Base-by-base conservation (phyloP, 2,329 filamentous ascomycete species). In the Daldinia eschscholtzii region DNA sequence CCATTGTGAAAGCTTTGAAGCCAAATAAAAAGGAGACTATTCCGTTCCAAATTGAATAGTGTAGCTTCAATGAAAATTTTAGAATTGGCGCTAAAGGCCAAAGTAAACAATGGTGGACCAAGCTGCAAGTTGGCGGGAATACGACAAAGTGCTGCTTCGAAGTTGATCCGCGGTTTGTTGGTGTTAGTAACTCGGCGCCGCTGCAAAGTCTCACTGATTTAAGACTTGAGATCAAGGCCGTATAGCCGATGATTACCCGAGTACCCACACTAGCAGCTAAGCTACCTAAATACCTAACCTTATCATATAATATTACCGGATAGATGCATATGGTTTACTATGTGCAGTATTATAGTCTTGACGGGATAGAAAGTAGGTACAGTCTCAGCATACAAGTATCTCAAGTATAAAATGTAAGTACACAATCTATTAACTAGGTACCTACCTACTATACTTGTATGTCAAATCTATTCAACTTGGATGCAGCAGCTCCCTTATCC, bases 1-100 rank as follows among this genome's bases (percentile, higher is more conserved):
- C 74, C 74, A 76, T 77, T 58, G 57, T 23, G 26, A n/a, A 59
- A 35, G 61, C 18, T 50, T 33, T 3, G 12, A 56, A 64, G 48
- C 23, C 18, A 35, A 13, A 55, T 1, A 10, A 60, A 61, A 23
- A 28, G 28, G 30, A 20, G 26, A 39, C 42, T 26, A 4, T 37
- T 41, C 13, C 6, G 2, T 57, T 5, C 18, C 26, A 18, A 20
- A 18, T 48, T 44, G 18, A 7, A 44, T 23, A 4, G 12, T 46
- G 53, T 18, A 57, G 42, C 41, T 62, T 62, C 12, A 23, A 44
- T 42, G 9, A 52, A 28, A 53, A 23, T 59, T 10, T 26, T 55
- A 30, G 10, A 46, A 46, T 44, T 59, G 12, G 37, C 23, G 46
- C 30, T 53, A 41, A 42, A 56, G 44, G 48, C 12, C 30, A 12